Evolutionary conservation across 176 grass and related monocot genomes (phyloP), one percentile per base, ranked within the genome.

Genomic region (Musa schizocarpa): DNA sequence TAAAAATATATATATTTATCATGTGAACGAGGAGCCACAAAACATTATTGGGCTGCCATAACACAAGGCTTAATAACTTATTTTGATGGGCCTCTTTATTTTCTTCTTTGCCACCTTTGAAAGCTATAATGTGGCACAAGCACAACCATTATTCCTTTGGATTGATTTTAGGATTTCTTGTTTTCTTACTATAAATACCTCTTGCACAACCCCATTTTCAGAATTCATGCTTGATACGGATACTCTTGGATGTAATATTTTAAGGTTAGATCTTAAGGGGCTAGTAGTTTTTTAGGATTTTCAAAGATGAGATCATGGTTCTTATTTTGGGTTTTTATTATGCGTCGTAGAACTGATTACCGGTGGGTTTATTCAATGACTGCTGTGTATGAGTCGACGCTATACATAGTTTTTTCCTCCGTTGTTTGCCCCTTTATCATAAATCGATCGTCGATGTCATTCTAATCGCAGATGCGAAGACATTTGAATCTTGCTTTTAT

Each of bases 261-360:
- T 22, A 22, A 22, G 22, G 22, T 22, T 22, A 22, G 13, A 59
- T 17, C 14, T 59, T 59, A 9, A 17, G 56, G 1, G 16, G 16
- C 0, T 59, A 19, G 13, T 24, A 24, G 24, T 24, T 24, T 24
- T 24, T 24, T 24, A 24, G 24, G 24, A 0, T 19, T 8, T 59
- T 63, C 27, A 3, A 29, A 29, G 27, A 3, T 29, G 27, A 29
- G 27, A 29, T 29, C 14, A 20, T n/a, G 17, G 5, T 17, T 50
- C n/a, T 54, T 25, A 9, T 73, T 9, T 54, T 54, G 1, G 12
- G 9, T 14, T 19, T 50, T 48, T 54, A 1, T 19, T 9, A 11
- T 54, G 71, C 71, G 71, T 73, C 71, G 52, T 11, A 25, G 9
- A 53, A 73, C 71, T 73, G 71, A 73, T 73, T 73, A 73, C 71